Evolutionary conservation across 2,329 filamentous ascomycete genomes (phyloP).

Genomic region (Coniochaeta sp.): DNA sequence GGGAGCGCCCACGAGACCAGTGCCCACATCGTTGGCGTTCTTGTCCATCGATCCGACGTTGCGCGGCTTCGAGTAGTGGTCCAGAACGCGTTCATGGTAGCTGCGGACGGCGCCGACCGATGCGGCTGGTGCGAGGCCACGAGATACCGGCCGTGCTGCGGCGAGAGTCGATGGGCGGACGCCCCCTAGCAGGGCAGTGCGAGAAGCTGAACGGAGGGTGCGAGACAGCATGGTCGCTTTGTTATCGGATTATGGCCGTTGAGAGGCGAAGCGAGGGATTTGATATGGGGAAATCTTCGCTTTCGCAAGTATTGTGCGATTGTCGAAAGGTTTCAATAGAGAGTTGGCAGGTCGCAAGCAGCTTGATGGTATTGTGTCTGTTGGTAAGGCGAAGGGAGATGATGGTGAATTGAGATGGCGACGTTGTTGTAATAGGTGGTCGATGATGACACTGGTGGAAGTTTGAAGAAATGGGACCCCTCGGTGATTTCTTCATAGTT

Average conservation of each 20-base stretch:
- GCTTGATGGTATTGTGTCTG: background rate
- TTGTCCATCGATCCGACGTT: slow-evolving; percentile 58
- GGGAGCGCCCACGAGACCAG: slow-evolving; percentile 84
- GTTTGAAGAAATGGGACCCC: background rate
- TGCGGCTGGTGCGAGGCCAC: slow-evolving; percentile 32
- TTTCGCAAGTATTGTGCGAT: background rate
- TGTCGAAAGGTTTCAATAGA: background rate
- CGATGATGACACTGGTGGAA: background rate
- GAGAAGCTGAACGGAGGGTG: slow-evolving; percentile 34
- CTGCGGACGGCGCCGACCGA: slow-evolving; percentile 33
- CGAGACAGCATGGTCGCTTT: slow-evolving; percentile 36
- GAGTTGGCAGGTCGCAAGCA: background rate
- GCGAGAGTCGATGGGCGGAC: slow-evolving; percentile 27
- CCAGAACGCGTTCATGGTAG: slow-evolving; percentile 58
- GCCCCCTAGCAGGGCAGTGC: slow-evolving; percentile 33
- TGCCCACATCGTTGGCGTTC: slow-evolving; percentile 75
- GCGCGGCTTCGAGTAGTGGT: slow-evolving; percentile 53
- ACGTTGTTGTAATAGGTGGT: background rate
- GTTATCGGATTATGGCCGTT: background rate
- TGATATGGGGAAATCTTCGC: background rate
- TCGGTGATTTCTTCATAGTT: background rate
- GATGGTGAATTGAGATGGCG: background rate
- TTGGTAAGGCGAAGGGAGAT: background rate
- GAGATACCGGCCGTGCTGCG: slow-evolving; percentile 18
- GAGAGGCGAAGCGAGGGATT: background rate